Percentiles rank a stretch among this genome's conserved stretches.
These are phyloP conservation scores for Rhodotorula sp. DNA, from an alignment of 1,284 basidiomycete genomes.

Conservation along the genomic window DNA sequence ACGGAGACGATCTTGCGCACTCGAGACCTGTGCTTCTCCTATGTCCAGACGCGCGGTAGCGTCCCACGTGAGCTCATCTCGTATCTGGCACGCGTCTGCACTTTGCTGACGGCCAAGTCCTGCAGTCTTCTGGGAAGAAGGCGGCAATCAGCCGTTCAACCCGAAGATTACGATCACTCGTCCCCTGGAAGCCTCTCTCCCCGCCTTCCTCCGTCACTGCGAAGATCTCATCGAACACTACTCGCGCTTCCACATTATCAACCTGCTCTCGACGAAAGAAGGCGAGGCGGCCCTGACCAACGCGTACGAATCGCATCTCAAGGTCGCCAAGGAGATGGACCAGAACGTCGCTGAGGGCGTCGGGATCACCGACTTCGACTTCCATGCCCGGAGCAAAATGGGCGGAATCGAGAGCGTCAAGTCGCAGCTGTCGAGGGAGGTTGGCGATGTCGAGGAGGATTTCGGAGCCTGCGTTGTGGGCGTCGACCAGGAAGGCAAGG, in stretches of 20 bases:
- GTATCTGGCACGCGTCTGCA: too few relatives aligned
- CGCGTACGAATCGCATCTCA: constrained; percentile 76
- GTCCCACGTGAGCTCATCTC: constrained; percentile 69
- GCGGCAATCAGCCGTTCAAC: constrained; percentile 69
- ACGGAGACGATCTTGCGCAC: constrained; percentile 88
- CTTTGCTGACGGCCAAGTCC: neutral
- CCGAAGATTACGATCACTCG: constrained; percentile 89
- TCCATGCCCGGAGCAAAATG: constrained; percentile 75
- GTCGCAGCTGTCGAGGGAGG: constrained; percentile 63
- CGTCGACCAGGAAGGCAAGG: constrained; percentile 57
- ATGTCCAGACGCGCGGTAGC: constrained; percentile 88
- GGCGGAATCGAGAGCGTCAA: constrained; percentile 85
- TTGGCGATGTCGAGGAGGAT: constrained; percentile 67
- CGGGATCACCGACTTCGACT: constrained; percentile 84
- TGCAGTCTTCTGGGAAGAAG: constrained; percentile 96
- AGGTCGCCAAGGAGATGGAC: constrained; percentile 26
- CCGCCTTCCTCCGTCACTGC: constrained; percentile 93
- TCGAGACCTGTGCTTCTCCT: constrained; percentile 74
- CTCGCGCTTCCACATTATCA: constrained; percentile 41
- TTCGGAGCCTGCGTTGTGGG: constrained; percentile 70
- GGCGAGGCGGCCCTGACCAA: constrained; percentile 80
- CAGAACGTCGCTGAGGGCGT: constrained; percentile 18
- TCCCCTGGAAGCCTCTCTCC: constrained; percentile 85
- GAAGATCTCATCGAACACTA: constrained; percentile 59
- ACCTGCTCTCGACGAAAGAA: constrained; percentile 75